Conservation (phyloP, 148 eudicot species). For the Simmondsia chinensis region DNA sequence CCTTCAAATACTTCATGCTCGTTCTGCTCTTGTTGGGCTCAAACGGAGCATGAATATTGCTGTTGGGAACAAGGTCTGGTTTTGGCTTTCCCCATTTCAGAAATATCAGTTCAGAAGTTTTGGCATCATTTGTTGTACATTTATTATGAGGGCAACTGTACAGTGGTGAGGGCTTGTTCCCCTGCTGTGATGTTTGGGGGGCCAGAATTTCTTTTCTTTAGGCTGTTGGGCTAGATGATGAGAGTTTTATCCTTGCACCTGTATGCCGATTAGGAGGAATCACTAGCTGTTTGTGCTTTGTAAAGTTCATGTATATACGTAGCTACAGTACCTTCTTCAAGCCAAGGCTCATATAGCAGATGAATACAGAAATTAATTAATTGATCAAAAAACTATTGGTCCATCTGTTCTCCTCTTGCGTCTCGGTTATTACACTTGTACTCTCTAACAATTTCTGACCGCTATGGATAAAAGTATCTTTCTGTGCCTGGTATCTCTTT, state of each 20-base stretch:
- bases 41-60: slow-evolving; percentile 10
- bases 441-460: too few species aligned
- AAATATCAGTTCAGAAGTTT: slow-evolving; percentile 27
- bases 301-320: slow-evolving; percentile 55
- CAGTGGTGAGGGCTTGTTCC: slow-evolving; percentile 44
- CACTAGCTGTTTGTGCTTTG: slow-evolving; percentile 37
- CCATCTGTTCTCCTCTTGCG: too few species aligned
- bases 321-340: slow-evolving; percentile 16
- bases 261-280: slow-evolving; percentile 33
- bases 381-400: too few species aligned
- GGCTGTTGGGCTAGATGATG: slow-evolving; percentile 11
- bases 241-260: slow-evolving; percentile 39
- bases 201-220: slow-evolving; percentile 14
- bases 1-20: neutral
- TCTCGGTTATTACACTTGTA: too few species aligned
- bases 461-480: too few species aligned
- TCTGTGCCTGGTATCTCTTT: too few species aligned
- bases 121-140: slow-evolving; percentile 63
- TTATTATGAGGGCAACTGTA: slow-evolving; percentile 51
- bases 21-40: neutral
- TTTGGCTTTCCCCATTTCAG: slow-evolving; percentile 4
- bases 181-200: slow-evolving; percentile 26
- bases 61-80: slow-evolving; percentile 16
- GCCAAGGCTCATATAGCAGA: slow-evolving; percentile 25
- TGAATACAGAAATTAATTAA: slow-evolving; percentile 25